A percentile compares a stretch with the other conserved stretches of the same genome.
Evolutionary conservation across 108 stramenopile species (phyloP).

Genomic region (Discostella stelligeroides): DNA sequence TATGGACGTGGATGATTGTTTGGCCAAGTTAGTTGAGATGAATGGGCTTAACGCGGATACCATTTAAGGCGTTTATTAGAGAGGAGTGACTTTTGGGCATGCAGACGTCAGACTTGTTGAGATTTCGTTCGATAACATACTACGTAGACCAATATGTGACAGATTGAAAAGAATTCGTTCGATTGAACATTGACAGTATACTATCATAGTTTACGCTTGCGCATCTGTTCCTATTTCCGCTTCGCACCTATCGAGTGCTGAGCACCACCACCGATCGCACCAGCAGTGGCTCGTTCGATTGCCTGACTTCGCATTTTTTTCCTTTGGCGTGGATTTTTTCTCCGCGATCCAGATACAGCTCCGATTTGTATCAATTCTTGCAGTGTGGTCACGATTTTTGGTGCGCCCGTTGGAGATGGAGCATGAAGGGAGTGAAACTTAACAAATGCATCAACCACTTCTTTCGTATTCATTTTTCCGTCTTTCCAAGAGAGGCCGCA

Average conservation of each 20-base stretch:
- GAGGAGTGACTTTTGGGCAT: too few species aligned
- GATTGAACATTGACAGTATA: too few species aligned
- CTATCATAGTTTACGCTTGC: too few species aligned
- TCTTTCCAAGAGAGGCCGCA: slow-evolving; percentile 57
- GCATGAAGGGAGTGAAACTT: slow-evolving; percentile 17
- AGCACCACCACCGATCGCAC: not conserved
- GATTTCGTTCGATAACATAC: too few species aligned
- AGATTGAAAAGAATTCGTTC: too few species aligned
- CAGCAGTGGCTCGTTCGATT: slow-evolving; percentile 17
- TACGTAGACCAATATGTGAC: too few species aligned
- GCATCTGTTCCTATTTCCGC: too few species aligned
- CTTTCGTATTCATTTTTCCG: slow-evolving; percentile 2
- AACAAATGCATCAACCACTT: slow-evolving; percentile 22
- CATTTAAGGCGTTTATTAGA: too few species aligned
- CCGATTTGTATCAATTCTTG: slow-evolving; percentile 53
- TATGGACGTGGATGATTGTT: slow-evolving; percentile 82
- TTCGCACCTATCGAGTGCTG: too few species aligned
- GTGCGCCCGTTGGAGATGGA: slow-evolving; percentile 2
- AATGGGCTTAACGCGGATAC: slow-evolving; percentile 42
- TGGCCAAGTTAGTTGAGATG: slow-evolving; percentile 67
- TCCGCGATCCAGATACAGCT: slow-evolving; percentile 61
- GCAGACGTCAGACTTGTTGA: too few species aligned
- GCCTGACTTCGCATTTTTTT: slow-evolving; percentile 53
- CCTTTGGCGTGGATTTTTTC: slow-evolving; percentile 78
- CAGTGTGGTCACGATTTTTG: slow-evolving; percentile 47